Evolutionary conservation across 345 rosid species (phyloP).

Genomic region (Brassica incana): DNA sequence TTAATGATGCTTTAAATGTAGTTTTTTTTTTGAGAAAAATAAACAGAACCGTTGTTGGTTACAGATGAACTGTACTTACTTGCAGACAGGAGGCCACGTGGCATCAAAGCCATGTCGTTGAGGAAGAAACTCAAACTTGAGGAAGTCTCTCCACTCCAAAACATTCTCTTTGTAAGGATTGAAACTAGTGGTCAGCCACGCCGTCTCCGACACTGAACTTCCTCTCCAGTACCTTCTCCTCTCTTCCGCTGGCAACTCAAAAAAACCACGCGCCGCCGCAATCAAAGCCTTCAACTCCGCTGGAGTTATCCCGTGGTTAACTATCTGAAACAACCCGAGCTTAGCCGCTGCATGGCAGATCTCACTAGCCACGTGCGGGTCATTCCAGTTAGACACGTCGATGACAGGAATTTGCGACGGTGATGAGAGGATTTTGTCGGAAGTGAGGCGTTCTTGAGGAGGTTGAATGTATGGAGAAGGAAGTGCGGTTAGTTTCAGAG

Average conservation of each 20-base stretch:
- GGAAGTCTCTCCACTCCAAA: slow-evolving; percentile 55
- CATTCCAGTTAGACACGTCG: slow-evolving; percentile 36
- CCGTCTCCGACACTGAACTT: slow-evolving; percentile 36
- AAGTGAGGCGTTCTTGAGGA: slow-evolving; percentile 37
- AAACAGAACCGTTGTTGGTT: neutral
- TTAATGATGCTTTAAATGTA: too few species aligned
- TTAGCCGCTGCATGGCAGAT: slow-evolving; percentile 34
- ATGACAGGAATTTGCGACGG: slow-evolving; percentile 32
- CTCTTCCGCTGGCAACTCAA: slow-evolving; percentile 40
- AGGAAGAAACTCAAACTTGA: slow-evolving; percentile 42
- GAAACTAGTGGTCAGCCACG: slow-evolving; percentile 40
- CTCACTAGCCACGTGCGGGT: slow-evolving; percentile 14
- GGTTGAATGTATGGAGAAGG: slow-evolving; percentile 46
- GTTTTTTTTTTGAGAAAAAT: too few species aligned
- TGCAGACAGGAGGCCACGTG: slow-evolving; percentile 38
- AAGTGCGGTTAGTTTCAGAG: slow-evolving; percentile 29
- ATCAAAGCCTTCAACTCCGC: slow-evolving; percentile 34
- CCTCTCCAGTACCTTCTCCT: slow-evolving; percentile 44
- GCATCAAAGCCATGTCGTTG: slow-evolving; percentile 14
- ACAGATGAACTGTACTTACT: slow-evolving; percentile 13
- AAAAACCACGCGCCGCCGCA: slow-evolving; percentile 43
- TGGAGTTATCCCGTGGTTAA: slow-evolving; percentile 33
- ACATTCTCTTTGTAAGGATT: slow-evolving; percentile 31
- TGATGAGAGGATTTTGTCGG: slow-evolving; percentile 31
- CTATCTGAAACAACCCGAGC: slow-evolving; percentile 41